These are phyloP conservation scores for Trametes maxima DNA, from an alignment of 768 basidiomycete species.

Conservation along the genomic window DNA sequence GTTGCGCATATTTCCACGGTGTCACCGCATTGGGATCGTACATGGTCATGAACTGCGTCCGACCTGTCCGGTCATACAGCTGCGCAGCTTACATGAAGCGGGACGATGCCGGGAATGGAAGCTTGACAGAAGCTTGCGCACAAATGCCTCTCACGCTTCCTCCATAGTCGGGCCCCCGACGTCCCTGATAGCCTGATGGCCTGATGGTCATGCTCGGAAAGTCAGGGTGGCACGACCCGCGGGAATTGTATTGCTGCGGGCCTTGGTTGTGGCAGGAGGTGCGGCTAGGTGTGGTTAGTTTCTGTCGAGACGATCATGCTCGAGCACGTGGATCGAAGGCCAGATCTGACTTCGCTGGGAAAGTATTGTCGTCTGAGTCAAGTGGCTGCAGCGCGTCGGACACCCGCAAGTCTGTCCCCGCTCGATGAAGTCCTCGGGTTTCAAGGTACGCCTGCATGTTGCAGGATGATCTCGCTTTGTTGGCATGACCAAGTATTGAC, in stretches of 20 bases:
- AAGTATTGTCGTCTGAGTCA: too few relatives aligned
- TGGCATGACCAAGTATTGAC: neutral
- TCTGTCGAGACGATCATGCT: neutral
- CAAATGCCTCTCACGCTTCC: slow-evolving; percentile 5
- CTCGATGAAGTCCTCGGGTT: neutral
- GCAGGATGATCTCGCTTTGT: neutral
- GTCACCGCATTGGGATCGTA: neutral
- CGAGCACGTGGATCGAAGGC: slow-evolving; percentile 13
- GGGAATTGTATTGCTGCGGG: slow-evolving; percentile 15
- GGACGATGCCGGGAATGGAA: neutral
- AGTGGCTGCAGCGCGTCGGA: too few relatives aligned
- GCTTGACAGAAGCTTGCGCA: neutral
- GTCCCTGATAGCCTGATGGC: slow-evolving; percentile 18
- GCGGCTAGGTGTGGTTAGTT: neutral
- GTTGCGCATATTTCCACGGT: too few relatives aligned
- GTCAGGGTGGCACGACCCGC: slow-evolving; percentile 2
- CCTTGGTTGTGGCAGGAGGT: slow-evolving; percentile 6
- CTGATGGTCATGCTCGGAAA: slow-evolving; percentile 1
- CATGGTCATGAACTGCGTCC: neutral
- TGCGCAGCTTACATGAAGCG: neutral
- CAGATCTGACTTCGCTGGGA: slow-evolving; percentile 1
- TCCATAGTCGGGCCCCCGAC: slow-evolving; percentile 18
- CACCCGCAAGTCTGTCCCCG: too few relatives aligned
- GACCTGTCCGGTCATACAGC: neutral
- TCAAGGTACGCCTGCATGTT: neutral